These are phyloP conservation scores for Trichoderma orchidacearum DNA, from an alignment of 495 filamentous ascomycete genomes.

Conservation along the genomic window DNA sequence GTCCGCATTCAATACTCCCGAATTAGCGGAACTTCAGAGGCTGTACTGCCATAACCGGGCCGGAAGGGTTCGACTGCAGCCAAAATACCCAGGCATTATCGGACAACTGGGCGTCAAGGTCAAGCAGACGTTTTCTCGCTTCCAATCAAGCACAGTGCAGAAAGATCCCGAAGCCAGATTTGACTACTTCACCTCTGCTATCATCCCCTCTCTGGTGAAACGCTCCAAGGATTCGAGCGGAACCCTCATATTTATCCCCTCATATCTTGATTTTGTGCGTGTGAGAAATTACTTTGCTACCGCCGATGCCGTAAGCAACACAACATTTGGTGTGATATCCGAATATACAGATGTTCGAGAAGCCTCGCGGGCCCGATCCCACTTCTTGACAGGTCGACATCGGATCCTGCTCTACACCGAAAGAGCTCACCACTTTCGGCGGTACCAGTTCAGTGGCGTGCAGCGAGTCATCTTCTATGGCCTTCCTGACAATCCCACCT, in stretches of 20 bases:
- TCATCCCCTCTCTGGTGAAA: conserved; percentile 57
- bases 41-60: conserved; percentile 65
- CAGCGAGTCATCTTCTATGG: conserved; percentile 73
- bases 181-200: conserved; percentile 69
- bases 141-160: conserved; percentile 51
- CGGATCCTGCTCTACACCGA: conserved; percentile 81
- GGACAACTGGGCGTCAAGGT: conserved; percentile 49
- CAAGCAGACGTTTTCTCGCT: conserved; percentile 84
- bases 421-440: conserved; percentile 84
- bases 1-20: conserved; percentile 73
- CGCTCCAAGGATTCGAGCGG: conserved; percentile 42
- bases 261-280: conserved; percentile 87
- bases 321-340: conserved; percentile 75
- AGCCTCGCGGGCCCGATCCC: conserved; percentile 67
- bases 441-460: conserved; percentile 69
- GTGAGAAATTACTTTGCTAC: conserved; percentile 81
- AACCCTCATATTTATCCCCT: conserved; percentile 75
- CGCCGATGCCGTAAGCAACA: conserved; percentile 45
- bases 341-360: conserved; percentile 73
- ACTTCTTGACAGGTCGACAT: conserved; percentile 74
- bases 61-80: conserved; percentile 60
- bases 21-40: conserved; percentile 68
- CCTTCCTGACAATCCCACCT: conserved; percentile 74
- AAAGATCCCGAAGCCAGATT: conserved; percentile 84
- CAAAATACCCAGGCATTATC: conserved; percentile 53